These are phyloP conservation scores for Microbotryum scabiosae DNA, from an alignment of 1,284 basidiomycete genomes.

Conservation along the genomic window DNA sequence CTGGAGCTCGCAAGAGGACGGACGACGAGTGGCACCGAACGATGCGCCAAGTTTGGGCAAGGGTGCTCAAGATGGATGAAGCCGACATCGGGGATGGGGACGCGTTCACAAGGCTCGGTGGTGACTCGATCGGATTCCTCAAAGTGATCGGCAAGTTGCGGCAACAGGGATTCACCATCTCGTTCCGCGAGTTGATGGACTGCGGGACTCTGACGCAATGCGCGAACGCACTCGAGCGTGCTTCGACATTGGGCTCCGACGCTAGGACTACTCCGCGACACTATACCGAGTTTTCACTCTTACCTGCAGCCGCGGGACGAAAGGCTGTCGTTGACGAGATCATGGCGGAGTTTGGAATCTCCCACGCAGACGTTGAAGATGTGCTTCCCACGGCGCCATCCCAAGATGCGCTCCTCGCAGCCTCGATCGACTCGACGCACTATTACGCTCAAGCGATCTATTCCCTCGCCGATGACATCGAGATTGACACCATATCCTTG, in stretches of 20 bases:
- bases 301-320: neutral
- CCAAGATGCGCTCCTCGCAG: slow-evolving; percentile 30
- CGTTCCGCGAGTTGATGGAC: slow-evolving; percentile 23
- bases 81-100: slow-evolving; percentile 24
- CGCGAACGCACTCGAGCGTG: slow-evolving; percentile 8
- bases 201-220: slow-evolving; percentile 20
- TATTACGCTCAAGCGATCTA: slow-evolving; percentile 34
- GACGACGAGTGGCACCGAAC: slow-evolving; percentile 11
- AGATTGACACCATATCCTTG: slow-evolving; percentile 4
- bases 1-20: neutral
- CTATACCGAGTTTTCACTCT: slow-evolving; percentile 13
- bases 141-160: slow-evolving; percentile 24
- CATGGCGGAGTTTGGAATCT: slow-evolving; percentile 14
- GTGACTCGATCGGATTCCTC: slow-evolving; percentile 34
- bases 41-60: slow-evolving; percentile 20
- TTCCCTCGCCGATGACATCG: slow-evolving; percentile 5
- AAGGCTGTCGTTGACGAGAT: neutral
- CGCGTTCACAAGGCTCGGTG: slow-evolving; percentile 30
- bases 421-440: slow-evolving; percentile 28
- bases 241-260: neutral
- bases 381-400: slow-evolving; percentile 29
- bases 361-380: slow-evolving; percentile 16
- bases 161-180: slow-evolving; percentile 4
- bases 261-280: neutral
- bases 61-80: slow-evolving; percentile 11